Conservation (phyloP, 2,329 filamentous ascomycete species). For the Aspergillus awamori region DNA sequence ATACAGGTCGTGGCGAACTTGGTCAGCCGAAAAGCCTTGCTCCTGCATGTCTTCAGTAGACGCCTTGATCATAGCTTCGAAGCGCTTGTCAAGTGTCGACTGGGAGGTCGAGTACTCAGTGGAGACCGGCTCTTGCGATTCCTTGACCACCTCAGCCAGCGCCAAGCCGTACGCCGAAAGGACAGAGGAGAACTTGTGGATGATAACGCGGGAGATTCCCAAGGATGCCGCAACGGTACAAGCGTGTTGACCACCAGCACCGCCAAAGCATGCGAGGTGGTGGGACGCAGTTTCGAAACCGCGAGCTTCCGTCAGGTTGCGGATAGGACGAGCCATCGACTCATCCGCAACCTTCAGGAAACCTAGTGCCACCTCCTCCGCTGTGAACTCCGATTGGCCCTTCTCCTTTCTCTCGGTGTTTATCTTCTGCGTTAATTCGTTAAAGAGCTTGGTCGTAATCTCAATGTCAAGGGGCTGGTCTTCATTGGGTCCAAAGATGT, state of each 20-base stretch:
- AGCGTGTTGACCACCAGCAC: constrained; percentile 88
- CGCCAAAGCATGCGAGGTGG: constrained; percentile 87
- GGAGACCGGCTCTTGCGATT: constrained; percentile 67
- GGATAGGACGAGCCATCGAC: constrained; percentile 68
- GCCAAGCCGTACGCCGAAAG: constrained; percentile 93
- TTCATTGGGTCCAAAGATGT: constrained; percentile 91
- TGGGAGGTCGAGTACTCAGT: constrained; percentile 54
- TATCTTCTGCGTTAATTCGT: constrained; percentile 67
- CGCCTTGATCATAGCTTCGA: constrained; percentile 73
- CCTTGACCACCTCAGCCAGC: constrained; percentile 88
- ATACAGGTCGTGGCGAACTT: constrained; percentile 49
- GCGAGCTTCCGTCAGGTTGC: constrained; percentile 87
- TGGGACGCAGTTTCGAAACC: constrained; percentile 90
- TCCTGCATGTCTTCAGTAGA: constrained; percentile 43
- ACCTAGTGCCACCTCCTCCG: constrained; percentile 44
- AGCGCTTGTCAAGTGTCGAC: constrained; percentile 64
- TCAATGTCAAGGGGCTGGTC: constrained; percentile 77
- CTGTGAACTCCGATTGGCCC: constrained; percentile 57
- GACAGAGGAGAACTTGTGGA: constrained; percentile 89
- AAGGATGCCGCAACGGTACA: constrained; percentile 86
- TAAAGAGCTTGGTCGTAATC: constrained; percentile 74
- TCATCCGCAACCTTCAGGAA: constrained; percentile 49
- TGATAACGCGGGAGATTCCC: constrained; percentile 80
- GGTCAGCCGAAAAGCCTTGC: constrained; percentile 48
- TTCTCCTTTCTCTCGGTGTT: constrained; percentile 55